Percentiles rank a stretch among this genome's conserved stretches.
Evolutionary conservation across 345 rosid genomes (phyloP).

Genomic region (Gossypium mustelinum): DNA sequence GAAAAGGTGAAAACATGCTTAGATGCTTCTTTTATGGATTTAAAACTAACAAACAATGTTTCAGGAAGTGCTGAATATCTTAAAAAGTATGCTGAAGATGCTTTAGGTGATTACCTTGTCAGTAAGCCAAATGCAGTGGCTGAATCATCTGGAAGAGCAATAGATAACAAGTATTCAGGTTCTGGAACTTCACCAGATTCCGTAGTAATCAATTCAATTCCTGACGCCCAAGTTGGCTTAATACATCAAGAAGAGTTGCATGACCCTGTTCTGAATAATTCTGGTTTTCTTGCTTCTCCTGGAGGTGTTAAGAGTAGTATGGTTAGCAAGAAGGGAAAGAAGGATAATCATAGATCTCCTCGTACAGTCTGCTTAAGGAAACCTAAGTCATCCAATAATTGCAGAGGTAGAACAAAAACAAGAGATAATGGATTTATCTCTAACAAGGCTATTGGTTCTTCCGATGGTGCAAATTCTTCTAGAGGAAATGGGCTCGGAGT

Average conservation of each 20-base stretch:
- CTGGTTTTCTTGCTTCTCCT: constrained; percentile 27
- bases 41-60: constrained; percentile 27
- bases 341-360: constrained; percentile 34
- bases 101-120: constrained; percentile 30
- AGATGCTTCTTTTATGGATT: constrained; percentile 31
- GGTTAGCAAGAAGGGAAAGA: constrained; percentile 41
- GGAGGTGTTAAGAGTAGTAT: constrained; percentile 26
- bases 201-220: constrained; percentile 78
- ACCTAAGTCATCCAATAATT: constrained; percentile 42
- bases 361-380: constrained; percentile 26
- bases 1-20: constrained; percentile 25
- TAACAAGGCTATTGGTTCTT: constrained; percentile 24
- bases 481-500: constrained; percentile 29
- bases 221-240: constrained; percentile 46
- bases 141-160: constrained; percentile 36
- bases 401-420: constrained; percentile 26
- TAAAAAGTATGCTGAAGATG: constrained; percentile 42
- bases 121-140: constrained; percentile 31
- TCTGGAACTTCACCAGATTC: constrained; percentile 98
- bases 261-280: constrained; percentile 34
- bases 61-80: constrained; percentile 26
- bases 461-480: constrained; percentile 29
- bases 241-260: constrained; percentile 38
- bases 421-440: constrained; percentile 18
- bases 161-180: constrained; percentile 44